Percentiles rank a stretch among this genome's conserved stretches.
phyloP scores from a whole-genome alignment of 225 moss, liverwort and hornwort species.

The Sphagnum tenellum region DNA sequence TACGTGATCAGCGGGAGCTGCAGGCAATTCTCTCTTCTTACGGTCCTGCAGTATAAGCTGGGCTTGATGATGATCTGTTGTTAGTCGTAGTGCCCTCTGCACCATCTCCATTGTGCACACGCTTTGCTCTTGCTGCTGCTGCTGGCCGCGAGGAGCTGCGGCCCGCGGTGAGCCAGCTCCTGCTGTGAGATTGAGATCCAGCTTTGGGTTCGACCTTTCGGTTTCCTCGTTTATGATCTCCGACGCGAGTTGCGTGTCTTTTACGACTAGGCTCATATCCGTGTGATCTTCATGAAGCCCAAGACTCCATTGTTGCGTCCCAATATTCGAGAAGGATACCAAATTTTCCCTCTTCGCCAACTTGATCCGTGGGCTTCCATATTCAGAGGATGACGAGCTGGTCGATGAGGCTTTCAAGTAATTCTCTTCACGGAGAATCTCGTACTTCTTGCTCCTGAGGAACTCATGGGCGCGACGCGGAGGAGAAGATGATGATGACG shows the following conservation, averaged over 20 bases:
- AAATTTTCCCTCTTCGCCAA: not conserved
- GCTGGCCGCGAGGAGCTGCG: too few relatives aligned
- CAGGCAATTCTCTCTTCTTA: too few relatives aligned
- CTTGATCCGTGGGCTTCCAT: not conserved
- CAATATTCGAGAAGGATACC: constrained; percentile 25
- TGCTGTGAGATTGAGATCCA: constrained; percentile 30
- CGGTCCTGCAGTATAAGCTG: not conserved
- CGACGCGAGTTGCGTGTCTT: not conserved
- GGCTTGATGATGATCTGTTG: constrained; percentile 34
- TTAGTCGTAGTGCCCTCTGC: constrained; percentile 24
- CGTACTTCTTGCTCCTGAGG: constrained; percentile 50
- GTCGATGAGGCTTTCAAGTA: not conserved
- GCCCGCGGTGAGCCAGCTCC: not conserved
- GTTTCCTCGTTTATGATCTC: constrained; percentile 2
- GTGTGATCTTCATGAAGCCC: constrained; percentile 15
- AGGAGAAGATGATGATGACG: not conserved
- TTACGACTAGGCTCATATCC: not conserved
- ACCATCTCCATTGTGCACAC: constrained; percentile 63
- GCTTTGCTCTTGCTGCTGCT: constrained; percentile 10
- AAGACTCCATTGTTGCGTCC: constrained; percentile 38
- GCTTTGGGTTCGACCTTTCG: constrained; percentile 20
- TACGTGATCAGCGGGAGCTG: too few relatives aligned
- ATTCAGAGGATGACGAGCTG: not conserved
- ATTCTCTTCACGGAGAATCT: constrained; percentile 26
- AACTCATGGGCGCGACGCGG: constrained; percentile 26